phyloP scores from a whole-genome alignment of 345 rosid species.

The Cochlearia excelsa region DNA sequence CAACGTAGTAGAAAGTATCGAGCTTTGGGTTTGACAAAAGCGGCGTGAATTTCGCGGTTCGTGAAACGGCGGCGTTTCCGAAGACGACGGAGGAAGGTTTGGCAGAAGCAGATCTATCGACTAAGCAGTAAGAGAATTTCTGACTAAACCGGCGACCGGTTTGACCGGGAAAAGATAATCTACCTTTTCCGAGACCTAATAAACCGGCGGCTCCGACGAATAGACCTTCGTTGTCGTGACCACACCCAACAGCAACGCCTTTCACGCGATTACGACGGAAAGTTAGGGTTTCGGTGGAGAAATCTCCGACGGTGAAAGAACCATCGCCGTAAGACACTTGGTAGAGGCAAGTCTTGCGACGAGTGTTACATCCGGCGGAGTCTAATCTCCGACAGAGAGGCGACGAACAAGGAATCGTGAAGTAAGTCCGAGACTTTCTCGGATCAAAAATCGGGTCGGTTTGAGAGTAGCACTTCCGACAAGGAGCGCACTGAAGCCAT shows the following conservation, averaged over 20 bases:
- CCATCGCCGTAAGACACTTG: slow-evolving; percentile 94
- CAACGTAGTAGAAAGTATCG: slow-evolving; percentile 90
- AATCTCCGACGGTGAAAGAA: slow-evolving; percentile 81
- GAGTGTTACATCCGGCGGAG: slow-evolving; percentile 55
- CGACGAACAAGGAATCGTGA: slow-evolving; percentile 57
- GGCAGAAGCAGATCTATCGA: slow-evolving; percentile 77
- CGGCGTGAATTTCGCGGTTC: slow-evolving; percentile 76
- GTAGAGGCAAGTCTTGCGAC: slow-evolving; percentile 59
- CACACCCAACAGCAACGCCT: slow-evolving; percentile 80
- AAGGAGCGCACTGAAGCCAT: slow-evolving; percentile 95
- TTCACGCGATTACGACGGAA: slow-evolving; percentile 63
- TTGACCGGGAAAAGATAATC: slow-evolving; percentile 76
- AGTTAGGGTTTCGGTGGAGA: slow-evolving; percentile 82
- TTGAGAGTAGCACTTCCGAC: slow-evolving; percentile 80
- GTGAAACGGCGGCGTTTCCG: slow-evolving; percentile 68
- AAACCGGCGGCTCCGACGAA: slow-evolving; percentile 94
- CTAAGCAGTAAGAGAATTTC: slow-evolving; percentile 87
- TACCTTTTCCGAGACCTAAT: slow-evolving; percentile 86
- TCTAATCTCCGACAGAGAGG: slow-evolving; percentile 61
- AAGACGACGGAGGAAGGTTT: slow-evolving; percentile 79
- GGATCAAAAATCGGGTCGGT: slow-evolving; percentile 87
- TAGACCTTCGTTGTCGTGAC: slow-evolving; percentile 89
- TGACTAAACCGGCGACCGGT: slow-evolving; percentile 69
- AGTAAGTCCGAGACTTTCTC: slow-evolving; percentile 58
- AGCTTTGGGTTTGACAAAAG: slow-evolving; percentile 72